Evolutionary conservation across 176 grass and related monocot genomes (phyloP).

Genomic region (Coix lacrymajobi): DNA sequence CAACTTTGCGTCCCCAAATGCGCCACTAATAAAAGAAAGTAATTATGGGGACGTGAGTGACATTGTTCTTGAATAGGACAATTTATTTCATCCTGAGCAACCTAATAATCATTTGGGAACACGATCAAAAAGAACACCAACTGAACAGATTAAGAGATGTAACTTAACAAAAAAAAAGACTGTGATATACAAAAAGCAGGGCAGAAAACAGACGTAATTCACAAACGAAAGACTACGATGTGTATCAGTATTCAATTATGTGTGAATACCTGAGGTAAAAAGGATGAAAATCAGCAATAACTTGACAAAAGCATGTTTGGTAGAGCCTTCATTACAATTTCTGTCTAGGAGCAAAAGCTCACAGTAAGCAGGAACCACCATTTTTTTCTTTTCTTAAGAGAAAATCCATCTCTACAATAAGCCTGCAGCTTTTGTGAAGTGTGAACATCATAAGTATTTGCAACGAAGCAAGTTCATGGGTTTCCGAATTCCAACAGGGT

Average conservation of each 20-base stretch:
- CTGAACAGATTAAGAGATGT: not conserved
- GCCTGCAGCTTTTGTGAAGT: not conserved
- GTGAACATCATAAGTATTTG: no score
- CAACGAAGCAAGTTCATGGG: no score
- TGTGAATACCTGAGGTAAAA: not conserved
- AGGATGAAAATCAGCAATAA: not conserved
- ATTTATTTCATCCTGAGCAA: not conserved
- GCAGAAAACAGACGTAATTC: not conserved
- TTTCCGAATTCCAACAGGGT: not conserved
- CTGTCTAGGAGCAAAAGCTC: not conserved
- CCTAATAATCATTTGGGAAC: not conserved
- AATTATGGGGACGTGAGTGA: conserved; percentile 3
- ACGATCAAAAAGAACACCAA: not conserved
- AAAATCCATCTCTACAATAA: not conserved
- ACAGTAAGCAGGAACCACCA: not conserved
- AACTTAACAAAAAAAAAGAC: not conserved
- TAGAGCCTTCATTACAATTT: not conserved
- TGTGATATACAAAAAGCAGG: not conserved
- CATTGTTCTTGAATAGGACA: conserved; percentile 6
- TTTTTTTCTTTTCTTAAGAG: not conserved
- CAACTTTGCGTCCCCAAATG: conserved; percentile 4
- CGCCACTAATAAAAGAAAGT: conserved; percentile 19
- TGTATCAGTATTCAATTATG: not conserved
- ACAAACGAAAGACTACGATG: not conserved
- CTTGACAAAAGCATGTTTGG: not conserved